phyloP scores from a whole-genome alignment of 2,329 filamentous ascomycete genomes.

The Pseudocercospora pini-densiflorae region DNA sequence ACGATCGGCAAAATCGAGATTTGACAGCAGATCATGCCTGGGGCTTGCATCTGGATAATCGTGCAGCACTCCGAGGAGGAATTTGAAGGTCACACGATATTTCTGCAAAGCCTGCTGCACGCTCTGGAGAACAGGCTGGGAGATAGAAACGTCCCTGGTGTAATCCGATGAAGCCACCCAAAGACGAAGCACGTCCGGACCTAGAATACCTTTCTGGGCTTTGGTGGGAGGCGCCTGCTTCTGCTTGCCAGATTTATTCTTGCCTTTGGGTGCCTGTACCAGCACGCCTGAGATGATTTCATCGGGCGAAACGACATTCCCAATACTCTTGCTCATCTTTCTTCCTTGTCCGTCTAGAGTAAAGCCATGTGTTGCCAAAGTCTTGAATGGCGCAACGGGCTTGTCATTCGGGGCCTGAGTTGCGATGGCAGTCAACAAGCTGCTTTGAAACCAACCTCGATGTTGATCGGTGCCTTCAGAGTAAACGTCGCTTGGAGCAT shows the following conservation, averaged over 20 bases:
- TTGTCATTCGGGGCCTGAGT: slow-evolving; percentile 53
- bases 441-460: slow-evolving; percentile 98
- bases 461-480: slow-evolving; percentile 96
- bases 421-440: slow-evolving; percentile 83
- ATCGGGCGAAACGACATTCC: slow-evolving; percentile 80
- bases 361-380: slow-evolving; percentile 94
- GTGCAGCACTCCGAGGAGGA: slow-evolving; percentile 73
- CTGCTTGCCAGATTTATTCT: slow-evolving; percentile 49
- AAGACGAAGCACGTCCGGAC: slow-evolving; percentile 82
- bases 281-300: slow-evolving; percentile 86
- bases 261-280: slow-evolving; percentile 61
- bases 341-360: slow-evolving; percentile 86
- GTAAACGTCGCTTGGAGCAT: slow-evolving; percentile 76
- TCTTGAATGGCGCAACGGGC: slow-evolving; percentile 74
- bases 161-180: slow-evolving; percentile 95
- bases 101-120: slow-evolving; percentile 80
- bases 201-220: slow-evolving; percentile 54
- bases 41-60: slow-evolving; percentile 44
- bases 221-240: slow-evolving; percentile 35
- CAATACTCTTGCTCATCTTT: slow-evolving; percentile 98
- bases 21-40: slow-evolving; percentile 17
- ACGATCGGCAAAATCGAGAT: slow-evolving; percentile 57
- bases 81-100: slow-evolving; percentile 87
- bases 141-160: slow-evolving; percentile 83
- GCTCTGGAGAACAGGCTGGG: slow-evolving; percentile 74